Conservation (phyloP, 1,284 basidiomycete species). For the Leccinum huronense region DNA sequence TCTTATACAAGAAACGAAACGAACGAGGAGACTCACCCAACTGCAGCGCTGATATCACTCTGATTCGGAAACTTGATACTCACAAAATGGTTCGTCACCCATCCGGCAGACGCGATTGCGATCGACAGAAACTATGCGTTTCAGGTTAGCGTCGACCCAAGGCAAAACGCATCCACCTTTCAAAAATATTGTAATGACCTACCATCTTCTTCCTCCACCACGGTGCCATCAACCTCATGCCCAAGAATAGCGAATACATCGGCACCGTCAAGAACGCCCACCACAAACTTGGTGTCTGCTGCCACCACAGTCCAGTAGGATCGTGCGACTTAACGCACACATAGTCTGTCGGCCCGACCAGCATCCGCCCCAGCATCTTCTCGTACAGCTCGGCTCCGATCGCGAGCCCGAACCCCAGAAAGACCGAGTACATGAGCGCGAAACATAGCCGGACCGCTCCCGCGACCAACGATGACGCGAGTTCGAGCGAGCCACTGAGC, state of each 20-base stretch:
- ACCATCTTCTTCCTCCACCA: constrained; percentile 71
- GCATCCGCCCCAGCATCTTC: constrained; percentile 46
- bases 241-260: constrained; percentile 71
- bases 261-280: constrained; percentile 84
- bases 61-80: constrained; percentile 65
- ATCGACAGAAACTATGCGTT: constrained; percentile 55
- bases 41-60: constrained; percentile 71
- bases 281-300: constrained; percentile 50
- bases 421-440: constrained; percentile 75
- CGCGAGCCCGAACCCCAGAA: constrained; percentile 81
- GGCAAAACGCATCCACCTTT: no score
- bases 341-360: constrained; percentile 61
- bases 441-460: constrained; percentile 87
- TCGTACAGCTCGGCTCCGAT: constrained; percentile 73
- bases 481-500: constrained; percentile 77
- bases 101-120: constrained; percentile 71
- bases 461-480: constrained; percentile 76
- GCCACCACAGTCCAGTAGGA: constrained; percentile 56
- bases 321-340: constrained; percentile 57
- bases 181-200: constrained; percentile 19
- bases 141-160: not conserved
- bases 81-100: constrained; percentile 77
- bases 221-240: constrained; percentile 76
- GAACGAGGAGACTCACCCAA: constrained; percentile 45
- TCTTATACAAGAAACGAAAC: not conserved